Base-by-base conservation (phyloP, 306 rosid genomes). In the Prunus mira region DNA sequence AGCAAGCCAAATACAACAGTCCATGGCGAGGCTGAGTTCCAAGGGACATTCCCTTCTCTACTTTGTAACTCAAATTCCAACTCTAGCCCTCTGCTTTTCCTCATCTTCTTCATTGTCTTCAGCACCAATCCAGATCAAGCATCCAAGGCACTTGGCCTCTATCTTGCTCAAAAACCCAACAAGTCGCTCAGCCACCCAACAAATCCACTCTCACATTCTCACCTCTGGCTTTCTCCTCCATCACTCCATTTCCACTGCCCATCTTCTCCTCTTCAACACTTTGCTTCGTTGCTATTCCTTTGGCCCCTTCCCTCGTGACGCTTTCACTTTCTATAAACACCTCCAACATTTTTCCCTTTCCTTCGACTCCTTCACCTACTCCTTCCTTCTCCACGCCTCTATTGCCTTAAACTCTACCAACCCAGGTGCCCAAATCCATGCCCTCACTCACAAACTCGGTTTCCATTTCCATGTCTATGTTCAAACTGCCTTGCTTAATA, bases 381-480 rank as follows among this genome's bases (percentile, higher is more conserved):
- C 89, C 19, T 88, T 86, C 77, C 87, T 91, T 22, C 80, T 78
- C 56, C 87, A 89, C 22, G 74, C 93, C 28, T 91, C 89, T 71
- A 87, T 86, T 30, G 79, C 77, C 52, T 76, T 73, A 8, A 30
- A 46, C 41, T 49, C 50, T 20, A 17, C 71, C 58, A 54, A 10
- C 15, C 72, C 75, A 2, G 94, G 91, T 3, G 27, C 77, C 78
- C 97, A 89, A 67, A 77, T 91, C 57, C 97, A 91, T 27, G 78
- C 83, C n/a, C 66, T 89, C 75, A 62, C 81, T 65, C 70, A 86
- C 82, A 91, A 87, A 67, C 68, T 83, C 63, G 97, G 94, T 32
- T 91, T 91, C 74, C 86, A 86, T 22, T 81, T 75, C 78, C 97
- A 91, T 46, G 79, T 91, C 47, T 83, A 84, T 55, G 89, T 88